Base-by-base conservation (phyloP, 495 filamentous ascomycete species). In the Xylaria acuta region DNA sequence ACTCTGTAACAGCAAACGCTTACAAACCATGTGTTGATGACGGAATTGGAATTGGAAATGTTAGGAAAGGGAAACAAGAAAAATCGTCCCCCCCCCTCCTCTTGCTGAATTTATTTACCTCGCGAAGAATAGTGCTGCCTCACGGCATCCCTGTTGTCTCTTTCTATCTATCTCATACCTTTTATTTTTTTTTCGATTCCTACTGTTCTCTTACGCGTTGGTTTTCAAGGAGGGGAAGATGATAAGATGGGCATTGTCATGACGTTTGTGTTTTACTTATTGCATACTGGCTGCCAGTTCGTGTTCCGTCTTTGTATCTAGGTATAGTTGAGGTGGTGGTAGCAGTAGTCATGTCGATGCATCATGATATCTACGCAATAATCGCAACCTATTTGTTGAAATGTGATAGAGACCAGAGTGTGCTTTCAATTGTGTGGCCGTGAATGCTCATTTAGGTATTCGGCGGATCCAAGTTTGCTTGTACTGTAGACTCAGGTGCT, bases 121-220 rank as follows among this genome's bases (percentile, higher is more conserved):
- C 25, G 22, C 59, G 25, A 76, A 75, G 75, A 79, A 76, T 76
- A 76, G 73, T 80, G 78, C 72, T 84, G 82, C 82, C 82, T 83
- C 82, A 75, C 82, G 82, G 82, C 82, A 84, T 73, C 72, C 76
- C 80, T 76, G 73, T 77, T 72, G 70, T 72, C 73, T 72, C 73
- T 76, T 74, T 77, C 71, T 74, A 72, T 45, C 63, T 70, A 64
- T 66, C 65, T 74, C 51, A 65, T 71, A 49, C n/a, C 51, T 60
- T 18, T 47, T 47, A 14, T 45, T 34, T 38, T 34, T 69, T 30
- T 58, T 54, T 16, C 56, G 18, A 53, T 74, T 62, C 27, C 30
- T 63, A 38, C 69, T 72, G 20, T 70, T 53, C 54, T 36, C 36
- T 43, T 56, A 45, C 3, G 58, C 34, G 58, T 22, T 69, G 53